Base-by-base conservation (phyloP, 78 protist genomes). In the Bodo saltans region DNA sequence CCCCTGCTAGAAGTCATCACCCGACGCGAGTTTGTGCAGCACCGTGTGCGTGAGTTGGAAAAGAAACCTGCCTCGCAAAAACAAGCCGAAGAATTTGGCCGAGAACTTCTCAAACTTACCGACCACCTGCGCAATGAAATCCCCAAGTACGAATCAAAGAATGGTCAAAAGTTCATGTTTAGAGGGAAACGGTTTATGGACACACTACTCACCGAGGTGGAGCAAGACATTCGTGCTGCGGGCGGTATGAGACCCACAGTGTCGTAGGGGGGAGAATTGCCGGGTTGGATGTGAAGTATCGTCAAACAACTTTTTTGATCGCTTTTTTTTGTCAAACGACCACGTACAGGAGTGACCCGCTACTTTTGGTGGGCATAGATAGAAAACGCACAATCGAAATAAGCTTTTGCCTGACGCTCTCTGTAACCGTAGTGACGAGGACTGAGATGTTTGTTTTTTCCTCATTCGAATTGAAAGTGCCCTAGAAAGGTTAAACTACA, bases 1-100 rank as follows among this genome's bases (percentile, higher is more conserved):
- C 81, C 81, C 8, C 69, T 76, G 17, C 12, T 76, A 28, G 81
- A 76, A 3, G n/a, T 39, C 81, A 39, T 76, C 52, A 76, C 81
- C 1, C 40, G 81, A 25, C 35, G 81, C 37, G 81, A 76, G 41
- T 76, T 76, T 38, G 53, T 76, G 67, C 38, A 76, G 52, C 81
- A 76, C 34, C 40, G 81, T 32, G 30, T 76, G 30, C 4, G 8
- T 17, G 81, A 76, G 41, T 28, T 76, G 40, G 30, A 3, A 4
- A 29, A 8, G 34, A 38, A 47, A 8, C 8, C 28, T 3, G 69
- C 81, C 4, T 1, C 12, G 28, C 1, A 2, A 27, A 21, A 32
- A 12, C 12, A 28, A 28, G 52, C 1, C 11, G 41, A 40, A 29
- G 8, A 39, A 25, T 3, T 39, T 1, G 37, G n/a, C 25, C 69